phyloP scores from a whole-genome alignment of 441 rosid species.

The Gossypium schwendimanii region DNA sequence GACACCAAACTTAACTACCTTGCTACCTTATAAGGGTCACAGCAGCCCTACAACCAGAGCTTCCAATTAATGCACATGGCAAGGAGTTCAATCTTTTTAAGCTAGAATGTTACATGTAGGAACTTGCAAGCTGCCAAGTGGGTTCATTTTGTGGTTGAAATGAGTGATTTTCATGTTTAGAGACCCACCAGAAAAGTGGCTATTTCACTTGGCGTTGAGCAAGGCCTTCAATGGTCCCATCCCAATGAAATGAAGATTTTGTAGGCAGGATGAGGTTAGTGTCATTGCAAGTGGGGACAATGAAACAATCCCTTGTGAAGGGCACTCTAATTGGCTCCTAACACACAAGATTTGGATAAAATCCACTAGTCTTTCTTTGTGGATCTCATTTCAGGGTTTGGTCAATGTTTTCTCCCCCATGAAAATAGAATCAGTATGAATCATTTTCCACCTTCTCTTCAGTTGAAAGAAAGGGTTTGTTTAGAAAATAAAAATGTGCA shows the following conservation, averaged over 20 bases:
- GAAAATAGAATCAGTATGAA: conserved; percentile 5
- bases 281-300: conserved; percentile 7
- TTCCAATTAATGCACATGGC: conserved; percentile 32
- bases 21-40: conserved; percentile 13
- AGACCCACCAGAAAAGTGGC: conserved; percentile 17
- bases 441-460: neutral
- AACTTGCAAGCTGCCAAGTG: neutral
- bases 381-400: conserved; percentile 25
- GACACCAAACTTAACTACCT: conserved; percentile 13
- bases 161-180: conserved; percentile 6
- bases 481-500: neutral
- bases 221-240: conserved; percentile 14
- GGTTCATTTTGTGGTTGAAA: conserved; percentile 14
- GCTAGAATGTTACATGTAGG: neutral
- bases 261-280: neutral
- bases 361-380: conserved; percentile 24
- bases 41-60: conserved; percentile 20
- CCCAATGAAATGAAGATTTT: neutral
- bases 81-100: neutral
- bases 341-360: conserved; percentile 20
- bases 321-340: conserved; percentile 25
- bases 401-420: conserved; percentile 7
- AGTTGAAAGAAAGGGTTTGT: neutral
- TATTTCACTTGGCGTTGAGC: conserved; percentile 6
- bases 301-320: conserved; percentile 47